A percentile compares a stretch with the other conserved stretches of the same genome.
phyloP scores from a whole-genome alignment of 31 red algal genomes.

The Porphyra umbilicalis region DNA sequence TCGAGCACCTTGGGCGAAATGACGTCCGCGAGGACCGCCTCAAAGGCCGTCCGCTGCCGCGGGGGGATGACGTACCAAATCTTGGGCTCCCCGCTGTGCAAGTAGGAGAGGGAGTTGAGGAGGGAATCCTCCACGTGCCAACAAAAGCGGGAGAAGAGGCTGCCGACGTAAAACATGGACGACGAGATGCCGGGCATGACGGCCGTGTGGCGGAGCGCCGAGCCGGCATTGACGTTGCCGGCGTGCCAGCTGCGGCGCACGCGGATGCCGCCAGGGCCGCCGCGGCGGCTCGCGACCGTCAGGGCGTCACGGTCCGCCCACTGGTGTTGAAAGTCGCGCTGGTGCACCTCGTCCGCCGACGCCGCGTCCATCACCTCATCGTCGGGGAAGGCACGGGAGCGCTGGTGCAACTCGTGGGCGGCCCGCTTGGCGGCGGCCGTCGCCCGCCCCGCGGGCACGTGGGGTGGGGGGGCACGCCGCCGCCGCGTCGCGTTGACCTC shows the following conservation, averaged over 20 bases:
- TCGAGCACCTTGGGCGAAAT: conserved; percentile 23
- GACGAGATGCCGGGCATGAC: conserved; percentile 59
- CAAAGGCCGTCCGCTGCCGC: conserved; percentile 16
- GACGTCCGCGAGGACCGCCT: conserved; percentile 29
- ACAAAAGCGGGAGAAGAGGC: conserved; percentile 70
- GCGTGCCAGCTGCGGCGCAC: conserved; percentile 15
- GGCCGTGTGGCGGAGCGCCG: conserved; percentile 34
- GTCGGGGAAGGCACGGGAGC: background rate
- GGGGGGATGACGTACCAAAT: conserved; percentile 77
- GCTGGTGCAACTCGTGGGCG: background rate
- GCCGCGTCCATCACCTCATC: background rate
- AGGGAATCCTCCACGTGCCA: conserved; percentile 85
- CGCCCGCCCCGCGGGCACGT: background rate
- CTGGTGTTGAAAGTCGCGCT: background rate
- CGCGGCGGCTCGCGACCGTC: background rate
- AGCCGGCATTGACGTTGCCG: conserved; percentile 34
- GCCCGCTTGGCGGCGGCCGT: background rate
- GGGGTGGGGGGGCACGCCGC: background rate
- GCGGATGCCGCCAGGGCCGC: background rate
- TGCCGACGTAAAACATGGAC: conserved; percentile 73
- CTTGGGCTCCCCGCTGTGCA: conserved; percentile 55
- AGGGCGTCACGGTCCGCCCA: too few relatives aligned
- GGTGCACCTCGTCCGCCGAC: background rate
- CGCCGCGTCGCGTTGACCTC: background rate
- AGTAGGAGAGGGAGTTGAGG: conserved; percentile 73